phyloP scores from a whole-genome alignment of 805 yeast genomes.

The Zygosaccharomyces bailii region DNA sequence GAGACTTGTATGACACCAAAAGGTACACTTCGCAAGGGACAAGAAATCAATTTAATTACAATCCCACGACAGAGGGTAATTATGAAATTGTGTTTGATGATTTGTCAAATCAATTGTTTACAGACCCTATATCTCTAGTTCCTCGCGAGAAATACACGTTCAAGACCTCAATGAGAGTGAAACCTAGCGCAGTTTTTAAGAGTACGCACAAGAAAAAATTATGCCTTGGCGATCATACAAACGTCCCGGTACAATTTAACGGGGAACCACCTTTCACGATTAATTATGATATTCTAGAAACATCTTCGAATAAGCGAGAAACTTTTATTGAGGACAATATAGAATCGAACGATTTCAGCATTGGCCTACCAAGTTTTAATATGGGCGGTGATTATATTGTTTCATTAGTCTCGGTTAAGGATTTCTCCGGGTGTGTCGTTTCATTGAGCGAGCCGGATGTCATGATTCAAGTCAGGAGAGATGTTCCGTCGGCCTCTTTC shows the following conservation, averaged over 20 bases:
- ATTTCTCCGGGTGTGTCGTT: constrained; percentile 77
- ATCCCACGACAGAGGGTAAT: constrained; percentile 77
- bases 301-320: constrained; percentile 46
- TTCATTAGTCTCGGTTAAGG: constrained; percentile 61
- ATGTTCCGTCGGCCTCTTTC: constrained; percentile 58
- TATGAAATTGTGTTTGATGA: constrained; percentile 69
- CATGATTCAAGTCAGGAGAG: constrained; percentile 63
- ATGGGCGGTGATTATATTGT: constrained; percentile 74
- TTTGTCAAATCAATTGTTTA: constrained; percentile 62
- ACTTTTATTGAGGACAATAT: constrained; percentile 44
- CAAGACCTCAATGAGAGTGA: constrained; percentile 66
- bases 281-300: constrained; percentile 63
- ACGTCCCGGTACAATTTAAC: constrained; percentile 55
- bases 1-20: constrained; percentile 38
- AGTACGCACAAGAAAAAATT: constrained; percentile 28
- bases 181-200: constrained; percentile 52
- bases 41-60: constrained; percentile 58
- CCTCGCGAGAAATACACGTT: constrained; percentile 49
- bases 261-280: constrained; percentile 82
- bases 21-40: constrained; percentile 40
- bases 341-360: constrained; percentile 35
- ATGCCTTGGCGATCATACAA: constrained; percentile 47
- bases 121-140: constrained; percentile 37
- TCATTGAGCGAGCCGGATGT: constrained; percentile 61
- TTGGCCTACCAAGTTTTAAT: constrained; percentile 53